These are phyloP conservation scores for Takashimella koratensis DNA, from an alignment of 1,284 basidiomycete species.

Conservation along the genomic window DNA sequence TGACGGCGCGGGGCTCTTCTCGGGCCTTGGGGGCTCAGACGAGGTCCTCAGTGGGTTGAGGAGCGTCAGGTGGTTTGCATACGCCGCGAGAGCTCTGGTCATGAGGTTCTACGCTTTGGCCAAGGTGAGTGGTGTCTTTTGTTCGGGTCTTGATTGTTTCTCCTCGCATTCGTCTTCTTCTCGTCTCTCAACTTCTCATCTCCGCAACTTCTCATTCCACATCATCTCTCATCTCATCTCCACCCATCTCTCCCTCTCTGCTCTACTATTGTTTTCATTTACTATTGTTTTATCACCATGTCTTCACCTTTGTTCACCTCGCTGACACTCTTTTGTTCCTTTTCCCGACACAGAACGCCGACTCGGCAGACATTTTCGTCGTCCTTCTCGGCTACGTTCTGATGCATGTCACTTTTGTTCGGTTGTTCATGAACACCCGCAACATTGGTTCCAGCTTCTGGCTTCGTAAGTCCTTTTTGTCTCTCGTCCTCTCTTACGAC, in stretches of 20 bases:
- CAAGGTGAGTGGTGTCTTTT: slow-evolving; percentile 68
- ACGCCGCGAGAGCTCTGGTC: slow-evolving; percentile 74
- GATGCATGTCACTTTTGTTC: slow-evolving; percentile 94
- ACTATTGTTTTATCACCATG: not conserved
- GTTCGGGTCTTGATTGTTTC: no score
- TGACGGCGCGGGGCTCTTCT: slow-evolving; percentile 38
- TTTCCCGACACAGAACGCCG: slow-evolving; percentile 64
- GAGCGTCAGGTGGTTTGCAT: slow-evolving; percentile 78
- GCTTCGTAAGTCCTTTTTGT: slow-evolving; percentile 55
- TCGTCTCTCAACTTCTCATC: not conserved
- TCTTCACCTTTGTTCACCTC: not conserved
- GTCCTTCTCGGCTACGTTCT: slow-evolving; percentile 92
- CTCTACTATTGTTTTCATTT: not conserved
- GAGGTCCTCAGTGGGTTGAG: slow-evolving; percentile 63
- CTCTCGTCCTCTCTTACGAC: not conserved
- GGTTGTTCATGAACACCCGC: slow-evolving; percentile 80
- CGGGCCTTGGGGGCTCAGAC: slow-evolving; percentile 33
- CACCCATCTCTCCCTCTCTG: not conserved
- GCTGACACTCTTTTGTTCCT: no score
- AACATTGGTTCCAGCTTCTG: slow-evolving; percentile 84
- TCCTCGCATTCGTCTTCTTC: not conserved
- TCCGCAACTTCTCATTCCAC: no score
- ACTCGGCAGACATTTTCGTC: slow-evolving; percentile 91
- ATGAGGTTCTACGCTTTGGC: slow-evolving; percentile 81
- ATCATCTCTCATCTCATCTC: no score